Conservation (phyloP, 176 grass and related monocot genomes). For the Hsuehochloa calcarea region DNA sequence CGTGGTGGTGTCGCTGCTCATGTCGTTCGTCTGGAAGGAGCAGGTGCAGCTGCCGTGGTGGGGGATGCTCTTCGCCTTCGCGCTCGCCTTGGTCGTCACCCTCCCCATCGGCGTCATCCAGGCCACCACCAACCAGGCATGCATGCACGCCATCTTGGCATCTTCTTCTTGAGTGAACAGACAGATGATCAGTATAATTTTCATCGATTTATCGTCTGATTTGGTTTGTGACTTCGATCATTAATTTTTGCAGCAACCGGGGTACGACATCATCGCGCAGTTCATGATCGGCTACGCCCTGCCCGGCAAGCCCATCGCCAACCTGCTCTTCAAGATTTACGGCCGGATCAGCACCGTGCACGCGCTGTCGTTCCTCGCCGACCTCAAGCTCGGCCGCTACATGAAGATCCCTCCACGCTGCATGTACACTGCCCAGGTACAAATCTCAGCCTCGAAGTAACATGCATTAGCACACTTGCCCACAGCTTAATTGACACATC, state of each 20-base stretch:
- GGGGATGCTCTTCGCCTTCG: slow-evolving; percentile 97
- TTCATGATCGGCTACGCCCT: slow-evolving; percentile 91
- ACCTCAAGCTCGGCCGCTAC: slow-evolving; percentile 97
- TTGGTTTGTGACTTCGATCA: background rate
- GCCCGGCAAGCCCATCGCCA: slow-evolving; percentile 95
- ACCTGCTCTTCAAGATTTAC: slow-evolving; percentile 97
- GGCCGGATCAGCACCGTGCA: slow-evolving; percentile 96
- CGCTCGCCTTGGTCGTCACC: slow-evolving; percentile 78
- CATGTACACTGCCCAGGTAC: slow-evolving; percentile 94
- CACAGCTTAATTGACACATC: background rate
- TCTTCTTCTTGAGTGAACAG: background rate
- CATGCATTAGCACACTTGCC: background rate
- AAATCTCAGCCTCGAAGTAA: background rate
- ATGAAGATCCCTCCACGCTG: slow-evolving; percentile 98
- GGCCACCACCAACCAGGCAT: slow-evolving; percentile 95
- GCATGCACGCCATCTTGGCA: background rate
- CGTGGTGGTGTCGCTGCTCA: slow-evolving; percentile 67
- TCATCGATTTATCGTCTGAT: background rate
- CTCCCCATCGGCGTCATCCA: slow-evolving; percentile 96
- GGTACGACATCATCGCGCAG: slow-evolving; percentile 96
- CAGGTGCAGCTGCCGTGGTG: slow-evolving; percentile 97
- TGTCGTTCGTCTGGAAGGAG: slow-evolving; percentile 82
- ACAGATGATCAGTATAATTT: too few relatives aligned
- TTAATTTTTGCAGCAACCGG: slow-evolving; percentile 65
- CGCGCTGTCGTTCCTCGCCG: slow-evolving; percentile 90